A percentile compares a stretch with the other conserved stretches of the same genome.
Conservation (phyloP, 2,329 filamentous ascomycete genomes). For the Penicillium crustosum region DNA sequence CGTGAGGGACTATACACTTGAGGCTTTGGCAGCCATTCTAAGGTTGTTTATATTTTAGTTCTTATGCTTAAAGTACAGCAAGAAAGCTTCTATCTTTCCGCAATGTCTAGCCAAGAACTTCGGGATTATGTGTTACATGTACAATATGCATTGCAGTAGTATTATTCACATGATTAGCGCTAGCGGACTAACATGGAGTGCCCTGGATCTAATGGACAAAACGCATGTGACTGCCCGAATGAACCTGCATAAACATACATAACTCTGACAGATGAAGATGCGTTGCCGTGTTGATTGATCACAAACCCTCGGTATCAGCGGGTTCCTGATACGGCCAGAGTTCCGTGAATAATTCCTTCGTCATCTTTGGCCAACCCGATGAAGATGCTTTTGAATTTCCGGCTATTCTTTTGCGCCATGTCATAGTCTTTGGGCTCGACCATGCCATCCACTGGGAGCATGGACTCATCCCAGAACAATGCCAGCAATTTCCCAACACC, state of each 20-base stretch:
- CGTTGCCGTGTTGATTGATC: neutral
- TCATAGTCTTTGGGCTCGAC: conserved; percentile 33
- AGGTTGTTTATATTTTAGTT: neutral
- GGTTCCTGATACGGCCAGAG: conserved; percentile 30
- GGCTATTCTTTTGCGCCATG: conserved; percentile 10
- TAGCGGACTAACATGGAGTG: neutral
- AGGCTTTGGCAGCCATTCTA: neutral
- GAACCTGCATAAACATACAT: too few species aligned
- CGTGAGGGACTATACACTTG: neutral
- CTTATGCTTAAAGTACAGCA: neutral
- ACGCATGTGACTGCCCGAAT: neutral
- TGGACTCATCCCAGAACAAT: conserved; percentile 28
- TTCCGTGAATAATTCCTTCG: conserved; percentile 23
- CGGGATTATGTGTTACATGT: neutral
- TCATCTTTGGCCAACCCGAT: conserved; percentile 25
- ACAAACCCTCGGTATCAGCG: neutral
- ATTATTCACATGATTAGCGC: neutral
- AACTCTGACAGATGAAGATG: neutral
- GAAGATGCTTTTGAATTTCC: conserved; percentile 28
- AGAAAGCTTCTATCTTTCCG: neutral
- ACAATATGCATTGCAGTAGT: neutral
- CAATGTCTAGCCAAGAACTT: neutral
- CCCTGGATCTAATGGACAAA: neutral
- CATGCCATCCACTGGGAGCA: conserved; percentile 36
- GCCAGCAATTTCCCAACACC: conserved; percentile 32